phyloP scores from a whole-genome alignment of 371 early-diverging fungal genomes.

The Mucor irregularis region DNA sequence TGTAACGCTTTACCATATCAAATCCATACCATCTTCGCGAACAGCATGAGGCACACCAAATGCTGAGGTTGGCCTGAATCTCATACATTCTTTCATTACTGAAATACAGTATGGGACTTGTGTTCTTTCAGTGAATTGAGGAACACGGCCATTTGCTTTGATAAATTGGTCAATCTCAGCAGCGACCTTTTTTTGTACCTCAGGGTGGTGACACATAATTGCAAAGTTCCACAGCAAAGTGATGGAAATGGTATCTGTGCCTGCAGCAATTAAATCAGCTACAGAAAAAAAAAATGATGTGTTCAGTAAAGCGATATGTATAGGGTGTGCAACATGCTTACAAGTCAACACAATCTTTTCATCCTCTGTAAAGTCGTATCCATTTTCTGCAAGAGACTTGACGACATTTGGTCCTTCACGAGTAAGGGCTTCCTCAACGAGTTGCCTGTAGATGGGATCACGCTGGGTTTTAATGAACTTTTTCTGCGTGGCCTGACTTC shows the following conservation, averaged over 20 bases:
- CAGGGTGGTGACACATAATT: no score
- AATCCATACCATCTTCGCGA: constrained; percentile 1
- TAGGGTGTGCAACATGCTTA: no score
- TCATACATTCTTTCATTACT: constrained; percentile 9
- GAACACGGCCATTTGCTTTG: neutral
- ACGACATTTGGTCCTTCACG: constrained; percentile 5
- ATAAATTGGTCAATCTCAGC: constrained; percentile 7
- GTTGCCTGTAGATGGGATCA: neutral
- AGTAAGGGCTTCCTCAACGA: constrained; percentile 2
- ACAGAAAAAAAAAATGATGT: neutral
- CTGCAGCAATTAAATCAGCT: constrained; percentile 19
- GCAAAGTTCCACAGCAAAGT: no score
- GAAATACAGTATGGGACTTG: constrained; percentile 2
- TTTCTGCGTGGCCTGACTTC: neutral
- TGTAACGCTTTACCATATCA: no score
- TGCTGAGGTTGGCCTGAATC: neutral
- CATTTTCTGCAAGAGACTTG: constrained; percentile 4
- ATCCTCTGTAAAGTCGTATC: neutral
- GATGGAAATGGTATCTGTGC: no score
- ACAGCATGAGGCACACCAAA: constrained; percentile 6
- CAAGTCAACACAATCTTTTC: constrained; percentile 2
- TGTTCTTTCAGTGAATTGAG: neutral
- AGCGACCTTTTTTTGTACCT: neutral
- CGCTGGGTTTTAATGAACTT: neutral
- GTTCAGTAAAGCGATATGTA: no score